These are phyloP conservation scores for Calcarisporium arbuscula DNA, from an alignment of 2,329 filamentous ascomycete genomes.

Conservation along the genomic window DNA sequence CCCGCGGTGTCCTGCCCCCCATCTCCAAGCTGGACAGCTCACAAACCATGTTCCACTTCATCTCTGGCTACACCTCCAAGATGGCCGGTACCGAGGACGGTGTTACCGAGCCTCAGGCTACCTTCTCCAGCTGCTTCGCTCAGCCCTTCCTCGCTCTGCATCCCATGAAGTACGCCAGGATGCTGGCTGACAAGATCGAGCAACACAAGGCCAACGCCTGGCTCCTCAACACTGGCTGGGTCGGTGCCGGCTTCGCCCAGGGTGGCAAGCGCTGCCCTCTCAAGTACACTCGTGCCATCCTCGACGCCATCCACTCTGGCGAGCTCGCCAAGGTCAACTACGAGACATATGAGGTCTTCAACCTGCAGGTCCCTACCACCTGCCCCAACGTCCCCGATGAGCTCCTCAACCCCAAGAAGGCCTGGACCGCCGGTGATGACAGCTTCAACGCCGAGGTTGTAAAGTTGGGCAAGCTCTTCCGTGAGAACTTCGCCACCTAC, in stretches of 20 bases:
- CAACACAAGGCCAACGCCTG: conserved; percentile 93
- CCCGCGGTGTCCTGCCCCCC: conserved; percentile 90
- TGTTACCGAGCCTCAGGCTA: conserved; percentile 93
- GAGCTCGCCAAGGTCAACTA: conserved; percentile 90
- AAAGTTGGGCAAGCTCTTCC: conserved; percentile 86
- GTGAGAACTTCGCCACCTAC: conserved; percentile 98
- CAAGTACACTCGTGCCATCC: conserved; percentile 97
- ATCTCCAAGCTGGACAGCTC: conserved; percentile 93
- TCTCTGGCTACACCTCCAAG: conserved; percentile 99
- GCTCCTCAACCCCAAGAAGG: conserved; percentile 88
- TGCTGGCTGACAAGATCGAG: conserved; percentile 97
- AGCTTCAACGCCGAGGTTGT: conserved; percentile 83
- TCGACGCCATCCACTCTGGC: conserved; percentile 95
- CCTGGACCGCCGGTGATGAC: conserved; percentile 77
- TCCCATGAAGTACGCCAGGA: conserved; percentile 98
- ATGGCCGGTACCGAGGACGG: conserved; percentile 99
- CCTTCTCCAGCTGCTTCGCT: conserved; percentile 98
- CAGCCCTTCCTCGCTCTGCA: conserved; percentile 98
- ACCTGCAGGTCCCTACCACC: conserved; percentile 87
- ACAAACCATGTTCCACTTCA: conserved; percentile 99
- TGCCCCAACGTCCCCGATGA: conserved; percentile 86
- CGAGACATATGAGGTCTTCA: conserved; percentile 95
- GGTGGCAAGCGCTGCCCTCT: conserved; percentile 95
- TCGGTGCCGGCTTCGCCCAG: conserved; percentile 82
- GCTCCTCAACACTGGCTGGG: conserved; percentile 98